Conservation (phyloP, 2,329 filamentous ascomycete genomes). For the Whalleya microplaca region DNA sequence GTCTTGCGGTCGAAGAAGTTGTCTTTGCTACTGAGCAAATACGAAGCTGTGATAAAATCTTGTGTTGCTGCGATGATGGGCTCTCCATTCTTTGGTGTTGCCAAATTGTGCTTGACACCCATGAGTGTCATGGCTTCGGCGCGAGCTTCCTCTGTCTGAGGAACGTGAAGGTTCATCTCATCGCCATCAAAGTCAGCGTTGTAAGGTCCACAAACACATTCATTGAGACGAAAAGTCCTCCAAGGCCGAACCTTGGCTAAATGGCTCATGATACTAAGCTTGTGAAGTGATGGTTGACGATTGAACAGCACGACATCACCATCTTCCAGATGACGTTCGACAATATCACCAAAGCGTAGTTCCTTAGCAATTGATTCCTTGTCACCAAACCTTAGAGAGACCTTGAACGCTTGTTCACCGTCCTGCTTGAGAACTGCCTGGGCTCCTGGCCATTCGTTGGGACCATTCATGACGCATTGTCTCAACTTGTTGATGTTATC, state of each 20-base stretch:
- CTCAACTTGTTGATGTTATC: constrained; percentile 86
- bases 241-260: constrained; percentile 91
- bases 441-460: constrained; percentile 82
- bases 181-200: constrained; percentile 99
- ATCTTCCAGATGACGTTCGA: constrained; percentile 93
- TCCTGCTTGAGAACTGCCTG: constrained; percentile 77
- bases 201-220: constrained; percentile 97
- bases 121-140: constrained; percentile 95
- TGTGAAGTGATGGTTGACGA: constrained; percentile 95
- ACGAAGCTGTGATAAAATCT: constrained; percentile 97
- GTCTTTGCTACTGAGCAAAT: constrained; percentile 88
- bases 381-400: constrained; percentile 76
- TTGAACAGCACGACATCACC: constrained; percentile 98
- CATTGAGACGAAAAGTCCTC: constrained; percentile 94
- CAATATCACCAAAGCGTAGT: constrained; percentile 81
- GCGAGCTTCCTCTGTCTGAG: constrained; percentile 94
- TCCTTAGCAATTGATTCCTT: constrained; percentile 72
- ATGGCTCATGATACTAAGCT: constrained; percentile 97
- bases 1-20: constrained; percentile 87
- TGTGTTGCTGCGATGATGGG: constrained; percentile 99
- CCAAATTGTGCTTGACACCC: constrained; percentile 96
- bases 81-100: constrained; percentile 95
- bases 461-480: constrained; percentile 74
- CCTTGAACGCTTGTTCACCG: constrained; percentile 61
- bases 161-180: constrained; percentile 98